Evolutionary conservation across 1,284 basidiomycete genomes (phyloP).

Genomic region (Irpex sp.): DNA sequence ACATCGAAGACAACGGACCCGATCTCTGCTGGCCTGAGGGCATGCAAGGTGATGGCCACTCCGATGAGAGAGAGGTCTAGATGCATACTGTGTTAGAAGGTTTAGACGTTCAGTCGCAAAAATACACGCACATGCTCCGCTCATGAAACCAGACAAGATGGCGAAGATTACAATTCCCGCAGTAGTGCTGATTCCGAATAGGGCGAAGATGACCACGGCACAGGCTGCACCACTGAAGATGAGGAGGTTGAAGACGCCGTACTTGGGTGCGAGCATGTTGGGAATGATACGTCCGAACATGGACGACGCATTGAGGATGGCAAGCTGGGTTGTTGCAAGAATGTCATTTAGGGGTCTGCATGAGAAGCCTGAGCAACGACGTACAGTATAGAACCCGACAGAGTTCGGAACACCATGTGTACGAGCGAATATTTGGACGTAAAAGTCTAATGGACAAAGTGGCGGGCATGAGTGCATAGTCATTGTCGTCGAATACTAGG

Average conservation of each 20-base stretch:
- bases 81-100: not conserved
- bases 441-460: constrained; percentile 11
- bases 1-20: not conserved
- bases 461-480: not conserved
- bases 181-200: constrained; percentile 25
- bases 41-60: not conserved
- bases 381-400: constrained; percentile 11
- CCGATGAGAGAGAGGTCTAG: not conserved
- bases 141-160: constrained; percentile 33
- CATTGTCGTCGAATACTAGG: not conserved
- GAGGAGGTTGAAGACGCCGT: constrained; percentile 30
- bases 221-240: constrained; percentile 12
- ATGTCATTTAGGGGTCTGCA: not conserved
- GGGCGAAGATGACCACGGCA: constrained; percentile 26
- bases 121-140: constrained; percentile 26
- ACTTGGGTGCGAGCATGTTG: constrained; percentile 27
- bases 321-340: constrained; percentile 20
- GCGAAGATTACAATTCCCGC: constrained; percentile 27
- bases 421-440: constrained; percentile 15
- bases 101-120: not conserved
- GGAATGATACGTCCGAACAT: constrained; percentile 25
- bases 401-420: constrained; percentile 10
- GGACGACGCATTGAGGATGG: constrained; percentile 27
- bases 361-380: not conserved
- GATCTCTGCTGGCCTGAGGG: not conserved